A percentile compares a stretch with the other conserved stretches of the same genome.
Evolutionary conservation across 2,329 filamentous ascomycete species (phyloP).

Genomic region (Hypoxylon sp.): DNA sequence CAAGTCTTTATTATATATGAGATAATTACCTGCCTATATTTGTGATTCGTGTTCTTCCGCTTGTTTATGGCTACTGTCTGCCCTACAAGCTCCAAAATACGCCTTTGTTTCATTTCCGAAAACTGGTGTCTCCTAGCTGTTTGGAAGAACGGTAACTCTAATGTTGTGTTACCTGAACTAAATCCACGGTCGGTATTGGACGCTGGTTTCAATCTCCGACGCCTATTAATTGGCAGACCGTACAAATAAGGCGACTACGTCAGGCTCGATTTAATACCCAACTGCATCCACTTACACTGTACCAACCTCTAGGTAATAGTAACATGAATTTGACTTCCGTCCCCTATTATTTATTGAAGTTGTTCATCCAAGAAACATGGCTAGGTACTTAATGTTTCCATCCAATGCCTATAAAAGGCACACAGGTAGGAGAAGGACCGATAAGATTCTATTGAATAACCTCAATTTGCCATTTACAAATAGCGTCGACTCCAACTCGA

Average conservation of each 20-base stretch:
- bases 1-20: too few species aligned
- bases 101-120: too few species aligned
- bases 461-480: not conserved
- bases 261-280: slow-evolving; percentile 32
- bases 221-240: slow-evolving; percentile 5
- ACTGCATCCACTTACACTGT: slow-evolving; percentile 19
- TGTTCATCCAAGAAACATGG: slow-evolving; percentile 8
- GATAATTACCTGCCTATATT: too few species aligned
- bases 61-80: too few species aligned
- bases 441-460: not conserved
- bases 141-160: not conserved
- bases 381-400: slow-evolving; percentile 2
- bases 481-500: slow-evolving; percentile 1
- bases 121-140: too few species aligned
- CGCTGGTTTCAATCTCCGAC: not conserved
- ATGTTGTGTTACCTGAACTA: not conserved
- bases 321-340: slow-evolving; percentile 5
- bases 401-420: not conserved
- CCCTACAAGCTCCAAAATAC: too few species aligned
- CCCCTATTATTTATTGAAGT: slow-evolving; percentile 13
- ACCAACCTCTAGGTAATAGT: slow-evolving; percentile 1
- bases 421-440: not conserved
- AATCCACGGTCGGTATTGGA: not conserved
- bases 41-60: too few species aligned
- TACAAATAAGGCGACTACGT: slow-evolving; percentile 11